A percentile compares a stretch with the other conserved stretches of the same genome.
These are phyloP conservation scores for Fusarium sp. DNA, from an alignment of 2,329 filamentous ascomycete genomes.

Conservation along the genomic window DNA sequence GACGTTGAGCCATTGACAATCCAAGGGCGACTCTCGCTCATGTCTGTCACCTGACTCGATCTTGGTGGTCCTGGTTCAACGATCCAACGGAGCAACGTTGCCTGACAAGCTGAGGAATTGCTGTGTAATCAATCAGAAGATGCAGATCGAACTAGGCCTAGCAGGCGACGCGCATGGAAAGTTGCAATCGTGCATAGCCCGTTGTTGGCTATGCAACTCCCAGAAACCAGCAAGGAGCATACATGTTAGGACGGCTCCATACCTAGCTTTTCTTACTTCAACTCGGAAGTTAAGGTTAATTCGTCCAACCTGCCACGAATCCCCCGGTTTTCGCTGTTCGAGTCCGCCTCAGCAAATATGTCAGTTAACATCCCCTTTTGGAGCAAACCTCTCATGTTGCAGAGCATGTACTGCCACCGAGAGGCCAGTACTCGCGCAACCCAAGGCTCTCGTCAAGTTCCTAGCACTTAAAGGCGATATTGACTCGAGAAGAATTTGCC, in stretches of 20 bases:
- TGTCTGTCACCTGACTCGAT: conserved; percentile 29
- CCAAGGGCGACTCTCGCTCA: background rate
- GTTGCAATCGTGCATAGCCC: background rate
- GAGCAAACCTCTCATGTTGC: background rate
- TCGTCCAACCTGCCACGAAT: background rate
- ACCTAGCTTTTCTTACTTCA: background rate
- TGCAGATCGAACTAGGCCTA: background rate
- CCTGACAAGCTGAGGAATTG: background rate
- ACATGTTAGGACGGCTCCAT: background rate
- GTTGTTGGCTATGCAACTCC: background rate
- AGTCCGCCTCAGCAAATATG: background rate
- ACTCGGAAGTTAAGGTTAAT: background rate
- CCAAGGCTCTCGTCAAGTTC: background rate
- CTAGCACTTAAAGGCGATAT: background rate
- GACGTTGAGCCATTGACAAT: conserved; percentile 1
- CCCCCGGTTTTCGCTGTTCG: background rate
- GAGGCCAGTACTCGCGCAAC: background rate
- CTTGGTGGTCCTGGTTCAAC: background rate
- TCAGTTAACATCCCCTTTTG: background rate
- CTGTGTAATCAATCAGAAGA: background rate
- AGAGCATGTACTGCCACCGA: background rate
- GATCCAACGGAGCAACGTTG: background rate
- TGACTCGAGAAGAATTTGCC: background rate
- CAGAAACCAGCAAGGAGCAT: background rate
- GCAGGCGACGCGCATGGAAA: background rate